These are phyloP conservation scores for Lenwebbia sp. DNA, from an alignment of 345 rosid genomes.

Conservation along the genomic window DNA sequence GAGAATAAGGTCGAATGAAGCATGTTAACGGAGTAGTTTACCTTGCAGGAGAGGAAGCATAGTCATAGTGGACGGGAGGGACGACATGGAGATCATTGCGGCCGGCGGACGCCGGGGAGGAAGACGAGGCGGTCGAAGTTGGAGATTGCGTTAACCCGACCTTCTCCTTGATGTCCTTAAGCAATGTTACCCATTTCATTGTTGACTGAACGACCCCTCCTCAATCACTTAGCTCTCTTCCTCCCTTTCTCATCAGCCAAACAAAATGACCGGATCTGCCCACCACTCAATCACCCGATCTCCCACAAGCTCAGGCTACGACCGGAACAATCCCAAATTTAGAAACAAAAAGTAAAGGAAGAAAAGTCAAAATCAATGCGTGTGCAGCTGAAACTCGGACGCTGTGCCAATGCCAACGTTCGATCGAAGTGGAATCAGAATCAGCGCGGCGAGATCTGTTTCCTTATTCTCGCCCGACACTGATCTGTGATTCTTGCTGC, in stretches of 20 bases:
- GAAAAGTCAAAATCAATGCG: background rate
- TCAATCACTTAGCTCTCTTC: background rate
- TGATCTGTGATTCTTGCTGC: background rate
- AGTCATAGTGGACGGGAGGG: slow-evolving; percentile 25
- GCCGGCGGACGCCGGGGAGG: slow-evolving; percentile 36
- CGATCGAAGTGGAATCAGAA: background rate
- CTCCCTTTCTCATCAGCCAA: slow-evolving; percentile 2
- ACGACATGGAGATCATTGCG: slow-evolving; percentile 28
- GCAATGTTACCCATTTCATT: slow-evolving; percentile 98
- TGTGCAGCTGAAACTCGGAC: background rate
- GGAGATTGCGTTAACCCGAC: slow-evolving; percentile 90
- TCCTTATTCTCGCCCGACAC: background rate
- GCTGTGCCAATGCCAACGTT: background rate
- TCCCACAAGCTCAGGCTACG: background rate
- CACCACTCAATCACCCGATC: background rate
- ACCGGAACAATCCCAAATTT: background rate
- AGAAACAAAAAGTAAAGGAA: background rate
- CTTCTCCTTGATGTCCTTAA: slow-evolving; percentile 96
- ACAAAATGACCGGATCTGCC: background rate
- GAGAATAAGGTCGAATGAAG: background rate
- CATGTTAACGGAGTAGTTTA: slow-evolving; percentile 3
- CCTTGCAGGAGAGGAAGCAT: slow-evolving; percentile 59
- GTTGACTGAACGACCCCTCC: background rate
- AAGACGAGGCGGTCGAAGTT: slow-evolving; percentile 35
- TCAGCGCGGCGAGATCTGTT: background rate